Conservation (phyloP, 192 early-diverging fungal genomes). For the Coemansia sp. region DNA sequence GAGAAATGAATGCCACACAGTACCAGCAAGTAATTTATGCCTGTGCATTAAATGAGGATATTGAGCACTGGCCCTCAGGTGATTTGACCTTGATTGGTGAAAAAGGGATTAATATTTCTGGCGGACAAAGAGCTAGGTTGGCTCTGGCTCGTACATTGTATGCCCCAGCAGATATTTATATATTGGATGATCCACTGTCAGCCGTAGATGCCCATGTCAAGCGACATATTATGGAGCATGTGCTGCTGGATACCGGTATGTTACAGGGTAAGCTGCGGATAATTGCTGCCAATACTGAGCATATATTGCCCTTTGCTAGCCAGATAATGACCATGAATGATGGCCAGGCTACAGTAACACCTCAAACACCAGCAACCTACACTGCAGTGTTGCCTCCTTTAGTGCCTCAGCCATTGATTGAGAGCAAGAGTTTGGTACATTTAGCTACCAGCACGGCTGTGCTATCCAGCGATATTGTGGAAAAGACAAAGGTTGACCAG, state of each 20-base stretch:
- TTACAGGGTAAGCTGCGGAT: not conserved
- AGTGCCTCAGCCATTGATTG: not conserved
- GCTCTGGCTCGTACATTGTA: conserved; percentile 65
- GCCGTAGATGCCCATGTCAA: conserved; percentile 29
- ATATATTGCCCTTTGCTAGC: not conserved
- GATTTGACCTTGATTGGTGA: conserved; percentile 60
- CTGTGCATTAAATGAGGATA: conserved; percentile 25
- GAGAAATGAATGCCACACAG: conserved; percentile 4
- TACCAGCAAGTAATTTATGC: conserved; percentile 25
- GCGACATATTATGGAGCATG: conserved; percentile 18
- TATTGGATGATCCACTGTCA: conserved; percentile 25
- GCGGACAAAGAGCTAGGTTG: conserved; percentile 64
- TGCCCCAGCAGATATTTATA: conserved; percentile 53
- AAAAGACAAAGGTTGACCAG: not conserved
- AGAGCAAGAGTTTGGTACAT: not conserved
- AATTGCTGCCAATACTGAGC: not conserved
- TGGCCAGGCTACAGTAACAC: not conserved
- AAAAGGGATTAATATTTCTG: conserved; percentile 58
- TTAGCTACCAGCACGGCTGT: not conserved
- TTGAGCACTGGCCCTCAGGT: conserved; percentile 8
- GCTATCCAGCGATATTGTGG: not conserved
- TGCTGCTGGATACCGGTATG: conserved; percentile 10
- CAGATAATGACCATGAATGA: not conserved
- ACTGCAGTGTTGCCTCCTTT: not conserved
- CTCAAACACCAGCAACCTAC: not conserved